These are phyloP conservation scores for Acanthamoeba lugdunensis DNA, from an alignment of 208 protist genomes.

Conservation along the genomic window DNA sequence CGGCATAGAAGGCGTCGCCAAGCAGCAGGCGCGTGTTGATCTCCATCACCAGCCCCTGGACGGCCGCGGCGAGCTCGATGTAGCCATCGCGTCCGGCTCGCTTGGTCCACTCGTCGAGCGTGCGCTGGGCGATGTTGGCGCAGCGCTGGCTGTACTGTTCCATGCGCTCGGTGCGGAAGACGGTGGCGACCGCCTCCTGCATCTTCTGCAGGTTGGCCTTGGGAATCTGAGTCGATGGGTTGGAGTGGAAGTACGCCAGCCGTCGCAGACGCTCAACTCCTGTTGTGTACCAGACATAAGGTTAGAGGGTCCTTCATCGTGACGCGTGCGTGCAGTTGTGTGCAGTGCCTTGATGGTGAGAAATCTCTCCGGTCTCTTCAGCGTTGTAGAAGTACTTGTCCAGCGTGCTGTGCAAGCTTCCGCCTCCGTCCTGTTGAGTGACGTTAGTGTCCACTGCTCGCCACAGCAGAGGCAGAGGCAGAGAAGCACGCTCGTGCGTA, in stretches of 20 bases:
- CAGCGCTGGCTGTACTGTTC: background rate
- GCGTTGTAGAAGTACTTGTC: constrained; percentile 63
- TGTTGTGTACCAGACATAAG: background rate
- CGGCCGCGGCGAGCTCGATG: background rate
- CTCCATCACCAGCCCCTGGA: constrained; percentile 9
- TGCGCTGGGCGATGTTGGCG: background rate
- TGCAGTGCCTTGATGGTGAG: background rate
- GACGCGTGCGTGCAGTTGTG: background rate
- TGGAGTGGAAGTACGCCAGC: constrained; percentile 5
- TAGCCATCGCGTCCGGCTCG: background rate
- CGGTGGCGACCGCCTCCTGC: background rate
- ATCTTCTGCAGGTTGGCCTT: background rate
- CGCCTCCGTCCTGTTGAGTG: background rate
- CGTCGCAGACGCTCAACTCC: constrained; percentile 12
- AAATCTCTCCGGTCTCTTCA: background rate
- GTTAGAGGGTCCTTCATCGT: background rate
- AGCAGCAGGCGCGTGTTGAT: constrained; percentile 34
- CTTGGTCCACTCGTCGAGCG: background rate
- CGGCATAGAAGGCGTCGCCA: constrained; percentile 9
- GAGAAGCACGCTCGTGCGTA: background rate
- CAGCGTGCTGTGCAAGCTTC: constrained; percentile 44
- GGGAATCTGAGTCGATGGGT: constrained; percentile 4
- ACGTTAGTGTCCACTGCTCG: too few relatives aligned
- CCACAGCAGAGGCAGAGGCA: background rate
- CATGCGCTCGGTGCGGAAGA: background rate